These are phyloP conservation scores for Thozetella sp. DNA, from an alignment of 495 filamentous ascomycete species.

Conservation along the genomic window DNA sequence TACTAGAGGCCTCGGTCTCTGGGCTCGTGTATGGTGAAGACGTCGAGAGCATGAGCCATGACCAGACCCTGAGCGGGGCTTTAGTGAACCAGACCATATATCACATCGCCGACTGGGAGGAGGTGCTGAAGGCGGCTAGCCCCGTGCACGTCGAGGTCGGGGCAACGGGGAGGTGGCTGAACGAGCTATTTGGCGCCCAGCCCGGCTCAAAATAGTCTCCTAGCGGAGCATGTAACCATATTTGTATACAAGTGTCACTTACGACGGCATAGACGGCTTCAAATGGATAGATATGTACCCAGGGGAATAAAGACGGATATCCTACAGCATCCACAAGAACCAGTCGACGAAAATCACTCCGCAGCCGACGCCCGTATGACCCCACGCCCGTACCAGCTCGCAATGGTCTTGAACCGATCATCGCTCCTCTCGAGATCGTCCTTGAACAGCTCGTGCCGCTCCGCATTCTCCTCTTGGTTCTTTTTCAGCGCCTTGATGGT, in stretches of 20 bases:
- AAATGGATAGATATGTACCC: conserved; percentile 9
- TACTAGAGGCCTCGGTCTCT: conserved; percentile 25
- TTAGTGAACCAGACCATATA: conserved; percentile 31
- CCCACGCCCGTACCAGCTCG: conserved; percentile 92
- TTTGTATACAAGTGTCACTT: background rate
- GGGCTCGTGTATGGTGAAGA: conserved; percentile 12
- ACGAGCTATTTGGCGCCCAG: conserved; percentile 31
- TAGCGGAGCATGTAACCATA: background rate
- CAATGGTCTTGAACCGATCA: conserved; percentile 85
- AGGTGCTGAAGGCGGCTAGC: conserved; percentile 7
- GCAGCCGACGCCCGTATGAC: conserved; percentile 67
- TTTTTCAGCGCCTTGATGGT: conserved; percentile 84
- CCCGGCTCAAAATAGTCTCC: background rate
- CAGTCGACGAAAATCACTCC: conserved; percentile 22
- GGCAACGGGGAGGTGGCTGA: conserved; percentile 30
- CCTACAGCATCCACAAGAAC: background rate
- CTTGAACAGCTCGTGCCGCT: conserved; percentile 87
- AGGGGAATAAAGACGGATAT: conserved; percentile 1
- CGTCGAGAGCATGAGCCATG: conserved; percentile 8
- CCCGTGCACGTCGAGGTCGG: conserved; percentile 8
- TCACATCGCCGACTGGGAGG: conserved; percentile 39
- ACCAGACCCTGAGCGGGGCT: conserved; percentile 13
- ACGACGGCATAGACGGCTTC: background rate
- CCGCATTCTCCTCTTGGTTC: conserved; percentile 85
- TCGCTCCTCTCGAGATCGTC: conserved; percentile 76